A percentile compares a stretch with the other conserved stretches of the same genome.
These are phyloP conservation scores for Cercospora sp. DNA, from an alignment of 2,329 filamentous ascomycete species.

Conservation along the genomic window DNA sequence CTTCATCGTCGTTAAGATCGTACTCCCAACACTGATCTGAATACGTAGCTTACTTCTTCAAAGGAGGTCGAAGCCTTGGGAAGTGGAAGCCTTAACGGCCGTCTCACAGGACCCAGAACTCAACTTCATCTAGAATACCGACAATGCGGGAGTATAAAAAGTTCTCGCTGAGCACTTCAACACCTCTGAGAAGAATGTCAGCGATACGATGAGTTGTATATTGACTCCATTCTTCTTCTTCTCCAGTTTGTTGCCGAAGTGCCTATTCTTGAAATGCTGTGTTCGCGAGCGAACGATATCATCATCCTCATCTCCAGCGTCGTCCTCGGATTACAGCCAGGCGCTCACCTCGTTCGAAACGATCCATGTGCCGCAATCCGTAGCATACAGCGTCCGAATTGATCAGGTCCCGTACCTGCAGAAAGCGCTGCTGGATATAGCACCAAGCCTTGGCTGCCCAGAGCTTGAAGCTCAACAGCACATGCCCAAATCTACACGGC, in stretches of 20 bases:
- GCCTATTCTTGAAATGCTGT: not conserved
- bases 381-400: constrained; percentile 13
- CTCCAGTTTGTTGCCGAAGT: not conserved
- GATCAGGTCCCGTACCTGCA: constrained; percentile 16
- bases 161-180: not conserved
- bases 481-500: constrained; percentile 11
- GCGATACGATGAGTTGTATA: constrained; percentile 3
- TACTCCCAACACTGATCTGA: not conserved
- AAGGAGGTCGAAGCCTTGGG: not conserved
- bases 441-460: constrained; percentile 9
- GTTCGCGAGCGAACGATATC: not conserved
- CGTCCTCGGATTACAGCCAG: constrained; percentile 5
- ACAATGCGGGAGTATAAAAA: not conserved
- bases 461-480: constrained; percentile 8
- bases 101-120: not conserved
- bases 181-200: not conserved
- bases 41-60: not conserved
- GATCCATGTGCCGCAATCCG: not conserved
- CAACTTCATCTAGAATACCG: not conserved
- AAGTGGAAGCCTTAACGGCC: not conserved
- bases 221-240: not conserved
- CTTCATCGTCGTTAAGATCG: not conserved
- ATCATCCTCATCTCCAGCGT: not conserved
- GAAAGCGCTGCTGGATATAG: constrained; percentile 10
- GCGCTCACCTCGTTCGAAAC: constrained; percentile 9